A percentile compares a stretch with the other conserved stretches of the same genome.
phyloP scores from a whole-genome alignment of 768 basidiomycete species.

The Asterophora lycoperdoides region DNA sequence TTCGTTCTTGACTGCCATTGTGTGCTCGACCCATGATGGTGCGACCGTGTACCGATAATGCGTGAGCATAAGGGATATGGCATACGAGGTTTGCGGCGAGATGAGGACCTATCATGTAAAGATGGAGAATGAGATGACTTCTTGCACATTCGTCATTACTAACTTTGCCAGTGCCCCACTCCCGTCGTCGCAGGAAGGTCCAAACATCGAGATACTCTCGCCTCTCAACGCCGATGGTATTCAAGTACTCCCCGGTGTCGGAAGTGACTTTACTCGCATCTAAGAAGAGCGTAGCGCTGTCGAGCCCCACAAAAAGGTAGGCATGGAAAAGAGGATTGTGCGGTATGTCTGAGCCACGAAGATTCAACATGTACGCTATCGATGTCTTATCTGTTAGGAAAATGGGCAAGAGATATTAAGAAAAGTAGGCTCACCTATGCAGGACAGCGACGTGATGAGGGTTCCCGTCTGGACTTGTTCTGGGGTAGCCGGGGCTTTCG shows the following conservation, averaged over 20 bases:
- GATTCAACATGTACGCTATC: conserved; percentile 80
- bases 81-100: conserved; percentile 71
- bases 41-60: conserved; percentile 74
- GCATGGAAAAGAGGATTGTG: conserved; percentile 91
- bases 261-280: conserved; percentile 61
- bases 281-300: conserved; percentile 69
- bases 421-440: conserved; percentile 51
- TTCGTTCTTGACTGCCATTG: conserved; percentile 87
- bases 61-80: conserved; percentile 81
- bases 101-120: conserved; percentile 50
- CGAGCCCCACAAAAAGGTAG: conserved; percentile 71
- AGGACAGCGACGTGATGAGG: conserved; percentile 64
- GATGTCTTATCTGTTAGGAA: not conserved
- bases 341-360: conserved; percentile 87
- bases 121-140: not conserved
- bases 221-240: conserved; percentile 50
- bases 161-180: conserved; percentile 80
- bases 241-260: conserved; percentile 56
- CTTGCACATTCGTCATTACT: conserved; percentile 12
- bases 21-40: conserved; percentile 65
- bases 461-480: conserved; percentile 63
- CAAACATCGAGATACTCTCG: conserved; percentile 76
- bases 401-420: not conserved
- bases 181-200: conserved; percentile 68
- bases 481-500: conserved; percentile 55